These are phyloP conservation scores for Tagetes erecta DNA, from an alignment of 129 eudicot genomes.

Conservation along the genomic window DNA sequence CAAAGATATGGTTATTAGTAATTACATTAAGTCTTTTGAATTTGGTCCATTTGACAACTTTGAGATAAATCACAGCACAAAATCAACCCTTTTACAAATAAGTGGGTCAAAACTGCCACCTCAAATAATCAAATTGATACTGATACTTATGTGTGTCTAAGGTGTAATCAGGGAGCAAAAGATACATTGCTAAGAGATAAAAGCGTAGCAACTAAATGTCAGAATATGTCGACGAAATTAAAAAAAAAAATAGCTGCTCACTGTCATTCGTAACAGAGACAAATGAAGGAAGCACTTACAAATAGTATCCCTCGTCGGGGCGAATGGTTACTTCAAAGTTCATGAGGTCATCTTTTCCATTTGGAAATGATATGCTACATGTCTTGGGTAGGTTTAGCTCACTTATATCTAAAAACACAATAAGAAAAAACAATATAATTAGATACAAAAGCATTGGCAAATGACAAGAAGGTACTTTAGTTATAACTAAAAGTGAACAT, in stretches of 20 bases:
- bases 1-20: background rate
- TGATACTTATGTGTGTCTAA: background rate
- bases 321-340: conserved; percentile 87
- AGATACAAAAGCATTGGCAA: background rate
- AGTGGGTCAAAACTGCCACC: background rate
- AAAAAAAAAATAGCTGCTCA: too few relatives aligned
- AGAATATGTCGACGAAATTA: background rate
- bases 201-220: background rate
- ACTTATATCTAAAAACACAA: conserved; percentile 58
- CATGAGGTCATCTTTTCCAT: conserved; percentile 86
- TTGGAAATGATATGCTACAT: conserved; percentile 69
- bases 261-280: too few relatives aligned
- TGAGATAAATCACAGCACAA: background rate
- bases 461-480: too few relatives aligned
- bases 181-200: background rate
- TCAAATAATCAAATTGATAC: background rate
- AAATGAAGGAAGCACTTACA: conserved; percentile 41
- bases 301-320: conserved; percentile 82
- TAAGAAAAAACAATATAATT: background rate
- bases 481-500: too few relatives aligned
- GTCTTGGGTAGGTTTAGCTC: conserved; percentile 76
- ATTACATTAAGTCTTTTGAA: background rate
- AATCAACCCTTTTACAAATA: background rate
- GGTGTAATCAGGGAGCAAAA: background rate
- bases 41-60: background rate